Conservation (phyloP, 1,284 basidiomycete species). For the Marasmius oreades region DNA sequence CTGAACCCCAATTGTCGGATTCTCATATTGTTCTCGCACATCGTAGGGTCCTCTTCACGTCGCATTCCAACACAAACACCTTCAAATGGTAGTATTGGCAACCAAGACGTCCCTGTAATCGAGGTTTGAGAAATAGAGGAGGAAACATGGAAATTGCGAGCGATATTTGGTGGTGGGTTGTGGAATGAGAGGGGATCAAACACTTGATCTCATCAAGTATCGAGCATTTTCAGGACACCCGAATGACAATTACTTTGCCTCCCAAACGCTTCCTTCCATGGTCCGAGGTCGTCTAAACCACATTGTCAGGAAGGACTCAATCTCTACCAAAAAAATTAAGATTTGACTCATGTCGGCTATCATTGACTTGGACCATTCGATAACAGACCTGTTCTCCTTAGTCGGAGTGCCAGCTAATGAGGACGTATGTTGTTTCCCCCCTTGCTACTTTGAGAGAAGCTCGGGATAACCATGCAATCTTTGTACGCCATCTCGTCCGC, state of each 20-base stretch:
- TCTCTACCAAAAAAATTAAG: slow-evolving; percentile 21
- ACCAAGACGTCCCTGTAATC: not conserved
- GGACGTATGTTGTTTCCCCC: too few relatives aligned
- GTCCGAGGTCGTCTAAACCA: slow-evolving; percentile 1
- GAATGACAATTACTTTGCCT: slow-evolving; percentile 7
- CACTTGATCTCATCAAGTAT: not conserved
- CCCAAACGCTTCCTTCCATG: slow-evolving; percentile 6
- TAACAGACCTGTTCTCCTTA: too few relatives aligned
- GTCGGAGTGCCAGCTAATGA: too few relatives aligned
- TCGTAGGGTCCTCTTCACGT: not conserved
- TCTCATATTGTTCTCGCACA: not conserved
- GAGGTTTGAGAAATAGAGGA: not conserved
- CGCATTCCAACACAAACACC: not conserved
- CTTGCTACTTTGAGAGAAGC: too few relatives aligned
- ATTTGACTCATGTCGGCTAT: slow-evolving; percentile 30
- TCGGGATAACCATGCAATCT: too few relatives aligned
- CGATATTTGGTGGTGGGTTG: not conserved
- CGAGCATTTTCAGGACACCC: not conserved
- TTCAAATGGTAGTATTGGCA: slow-evolving; percentile 1
- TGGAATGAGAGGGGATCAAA: not conserved
- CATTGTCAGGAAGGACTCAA: not conserved
- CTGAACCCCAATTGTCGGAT: not conserved
- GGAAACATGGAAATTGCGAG: not conserved
- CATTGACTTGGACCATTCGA: slow-evolving; percentile 31
- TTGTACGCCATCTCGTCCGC: too few relatives aligned